phyloP scores from a whole-genome alignment of 2,329 filamentous ascomycete species.

The Exophiala xenobiotica region DNA sequence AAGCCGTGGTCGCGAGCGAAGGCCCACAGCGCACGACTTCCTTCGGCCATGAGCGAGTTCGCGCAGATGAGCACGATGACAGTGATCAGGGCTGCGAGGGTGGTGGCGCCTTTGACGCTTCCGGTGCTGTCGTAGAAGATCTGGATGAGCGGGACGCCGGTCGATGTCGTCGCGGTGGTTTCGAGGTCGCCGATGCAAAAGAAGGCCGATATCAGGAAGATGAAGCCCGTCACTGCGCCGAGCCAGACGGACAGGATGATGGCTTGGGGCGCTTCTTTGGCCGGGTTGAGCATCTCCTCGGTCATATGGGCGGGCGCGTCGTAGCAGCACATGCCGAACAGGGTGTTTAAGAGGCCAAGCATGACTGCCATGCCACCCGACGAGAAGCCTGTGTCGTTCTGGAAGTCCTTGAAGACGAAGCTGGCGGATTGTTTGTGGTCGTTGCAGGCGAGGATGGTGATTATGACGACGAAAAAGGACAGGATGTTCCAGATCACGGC shows the following conservation, averaged over 20 bases:
- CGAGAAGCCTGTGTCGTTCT: slow-evolving; percentile 54
- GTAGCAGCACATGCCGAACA: slow-evolving; percentile 39
- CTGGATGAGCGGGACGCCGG: slow-evolving; percentile 54
- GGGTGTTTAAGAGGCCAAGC: slow-evolving; percentile 53
- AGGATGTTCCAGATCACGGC: slow-evolving; percentile 51
- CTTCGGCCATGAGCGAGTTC: slow-evolving; percentile 32
- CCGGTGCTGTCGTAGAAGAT: slow-evolving; percentile 53
- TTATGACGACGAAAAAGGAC: slow-evolving; percentile 53
- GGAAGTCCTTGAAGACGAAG: slow-evolving; percentile 55
- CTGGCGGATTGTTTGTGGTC: slow-evolving; percentile 54
- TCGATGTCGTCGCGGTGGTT: slow-evolving; percentile 45
- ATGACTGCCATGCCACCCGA: slow-evolving; percentile 52
- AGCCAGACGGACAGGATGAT: slow-evolving; percentile 48
- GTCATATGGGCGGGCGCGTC: slow-evolving; percentile 49
- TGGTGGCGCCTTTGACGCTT: slow-evolving; percentile 46
- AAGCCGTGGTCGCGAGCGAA: slow-evolving; percentile 54
- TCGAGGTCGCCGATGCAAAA: slow-evolving; percentile 55
- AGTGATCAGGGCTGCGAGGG: slow-evolving; percentile 48
- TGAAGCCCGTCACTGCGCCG: slow-evolving; percentile 48
- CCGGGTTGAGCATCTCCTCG: slow-evolving; percentile 54
- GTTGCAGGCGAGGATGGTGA: slow-evolving; percentile 55
- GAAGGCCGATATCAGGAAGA: slow-evolving; percentile 50
- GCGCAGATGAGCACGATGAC: slow-evolving; percentile 50
- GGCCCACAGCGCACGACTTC: slow-evolving; percentile 22
- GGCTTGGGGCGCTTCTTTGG: slow-evolving; percentile 49